Evolutionary conservation across 345 rosid species (phyloP).

Genomic region (Melaleuca quinquenervia): DNA sequence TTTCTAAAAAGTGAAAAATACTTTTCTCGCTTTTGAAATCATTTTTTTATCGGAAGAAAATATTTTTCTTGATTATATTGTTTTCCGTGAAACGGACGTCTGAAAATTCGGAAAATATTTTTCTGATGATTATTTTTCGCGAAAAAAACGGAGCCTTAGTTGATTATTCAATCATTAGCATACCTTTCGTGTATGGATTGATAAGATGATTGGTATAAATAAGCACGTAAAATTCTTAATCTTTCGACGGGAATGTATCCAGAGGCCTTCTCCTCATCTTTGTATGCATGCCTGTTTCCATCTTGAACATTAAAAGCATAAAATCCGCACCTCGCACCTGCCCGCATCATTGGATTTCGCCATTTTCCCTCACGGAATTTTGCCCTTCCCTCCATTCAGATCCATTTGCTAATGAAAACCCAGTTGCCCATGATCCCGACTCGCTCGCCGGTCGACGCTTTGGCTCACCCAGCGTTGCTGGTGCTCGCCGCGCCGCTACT

Average conservation of each 20-base stretch:
- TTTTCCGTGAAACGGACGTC: no score
- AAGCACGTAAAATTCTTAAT: not conserved
- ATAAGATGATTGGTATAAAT: not conserved
- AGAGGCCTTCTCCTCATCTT: rapidly evolving
- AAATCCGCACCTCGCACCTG: rapidly evolving
- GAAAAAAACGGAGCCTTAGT: no score
- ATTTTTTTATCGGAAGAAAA: no score
- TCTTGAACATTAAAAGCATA: rapidly evolving
- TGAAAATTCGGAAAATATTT: no score
- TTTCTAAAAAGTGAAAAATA: no score
- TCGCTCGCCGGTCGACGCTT: no score
- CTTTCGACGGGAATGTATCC: not conserved
- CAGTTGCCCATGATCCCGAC: not conserved
- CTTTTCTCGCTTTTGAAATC: no score
- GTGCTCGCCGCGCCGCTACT: no score
- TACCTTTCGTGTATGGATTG: rapidly evolving
- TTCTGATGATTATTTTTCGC: no score
- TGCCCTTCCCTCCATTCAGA: not conserved
- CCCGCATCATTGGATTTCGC: not conserved
- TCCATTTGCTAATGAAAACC: not conserved
- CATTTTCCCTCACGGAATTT: rapidly evolving
- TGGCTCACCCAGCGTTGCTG: no score
- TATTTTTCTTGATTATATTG: no score
- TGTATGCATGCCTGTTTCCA: rapidly evolving
- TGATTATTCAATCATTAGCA: not conserved